Evolutionary conservation across 106 monocot species (phyloP).

Genomic region (Apostasia shenzhenica): DNA sequence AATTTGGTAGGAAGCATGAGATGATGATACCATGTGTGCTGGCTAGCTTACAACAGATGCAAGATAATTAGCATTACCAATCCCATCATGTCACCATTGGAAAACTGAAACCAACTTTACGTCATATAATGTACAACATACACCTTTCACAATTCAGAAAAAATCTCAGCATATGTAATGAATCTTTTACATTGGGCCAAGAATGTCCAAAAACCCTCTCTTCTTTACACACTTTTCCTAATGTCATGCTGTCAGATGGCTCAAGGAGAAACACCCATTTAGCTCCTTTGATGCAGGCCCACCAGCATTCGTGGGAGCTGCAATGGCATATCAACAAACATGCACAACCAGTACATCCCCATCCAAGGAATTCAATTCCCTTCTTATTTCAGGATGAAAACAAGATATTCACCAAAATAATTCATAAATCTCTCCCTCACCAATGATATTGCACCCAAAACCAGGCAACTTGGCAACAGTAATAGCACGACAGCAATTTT

Average conservation of each 20-base stretch:
- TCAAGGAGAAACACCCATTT: not conserved
- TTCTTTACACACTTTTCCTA: constrained; percentile 1
- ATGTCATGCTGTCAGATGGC: not conserved
- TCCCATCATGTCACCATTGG: too few relatives aligned
- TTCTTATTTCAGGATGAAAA: constrained; percentile 7
- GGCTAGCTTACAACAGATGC: too few relatives aligned
- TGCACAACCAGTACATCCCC: constrained; percentile 1
- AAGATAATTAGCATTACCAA: too few relatives aligned
- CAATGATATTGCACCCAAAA: constrained; percentile 1
- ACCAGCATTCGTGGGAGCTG: not conserved
- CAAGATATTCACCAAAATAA: not conserved
- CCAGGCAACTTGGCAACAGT: constrained; percentile 3
- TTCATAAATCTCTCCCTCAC: constrained; percentile 2
- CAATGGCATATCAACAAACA: not conserved
- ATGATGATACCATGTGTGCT: too few relatives aligned
- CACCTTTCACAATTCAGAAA: too few relatives aligned
- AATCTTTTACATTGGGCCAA: not conserved
- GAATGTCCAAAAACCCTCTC: not conserved
- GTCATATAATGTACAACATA: too few relatives aligned
- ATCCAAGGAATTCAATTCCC: not conserved
- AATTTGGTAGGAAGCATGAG: too few relatives aligned
- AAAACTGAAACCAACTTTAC: too few relatives aligned
- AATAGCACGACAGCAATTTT: constrained; percentile 6
- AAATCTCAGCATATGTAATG: not conserved
- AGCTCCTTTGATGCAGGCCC: not conserved